Evolutionary conservation across 352 stramenopile species (phyloP), one percentile per base, ranked within the genome.

Genomic region (Globisporangium megalacanthum): DNA sequence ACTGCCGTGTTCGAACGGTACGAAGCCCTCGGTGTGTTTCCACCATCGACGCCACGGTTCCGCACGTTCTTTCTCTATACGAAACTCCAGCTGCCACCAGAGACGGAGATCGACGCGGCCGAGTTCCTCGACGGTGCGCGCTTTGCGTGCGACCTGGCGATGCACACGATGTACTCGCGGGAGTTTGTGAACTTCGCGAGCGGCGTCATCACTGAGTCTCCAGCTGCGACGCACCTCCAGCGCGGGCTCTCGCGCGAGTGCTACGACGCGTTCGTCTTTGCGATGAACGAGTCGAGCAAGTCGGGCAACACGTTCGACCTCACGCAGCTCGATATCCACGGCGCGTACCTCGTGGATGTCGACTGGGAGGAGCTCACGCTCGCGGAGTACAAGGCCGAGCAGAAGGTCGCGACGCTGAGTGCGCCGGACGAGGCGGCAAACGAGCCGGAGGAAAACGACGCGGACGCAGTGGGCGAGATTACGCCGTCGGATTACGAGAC

Each of bases 121-220:
- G 75, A 84, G 4, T 84, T 84, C 41, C 62, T 84, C 5, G 64
- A 82, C 9, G 75, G 75, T 31, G 75, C 75, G 17, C 61, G 71
- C 6, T 80, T 82, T 52, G 72, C 72, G 25, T 78, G 66, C 45
- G 75, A 85, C 49, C 41, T 78, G 22, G 71, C 64, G 3, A 66
- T 81, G 59, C 61, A 80, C 48, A 75, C 70, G 20, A 79, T 85
- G 70, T 82, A 85, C 65, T 80, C 66, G 61, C 68, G 42, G 20
- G 73, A 82, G 59, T 79, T 85, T 41, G 59, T 80, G 13, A 77
- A 79, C 41, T 82, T 73, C 33, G 68, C 75, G 19, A 68, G 54
- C 35, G 69, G 72, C n/a, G 63, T 55, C 15, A 72, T 79, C 49
- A 66, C 54, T 14, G 62, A 79, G 53, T 80, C 71, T 4, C 44